Base-by-base conservation (phyloP, 192 early-diverging fungal species). In the Backusella australiensis region DNA sequence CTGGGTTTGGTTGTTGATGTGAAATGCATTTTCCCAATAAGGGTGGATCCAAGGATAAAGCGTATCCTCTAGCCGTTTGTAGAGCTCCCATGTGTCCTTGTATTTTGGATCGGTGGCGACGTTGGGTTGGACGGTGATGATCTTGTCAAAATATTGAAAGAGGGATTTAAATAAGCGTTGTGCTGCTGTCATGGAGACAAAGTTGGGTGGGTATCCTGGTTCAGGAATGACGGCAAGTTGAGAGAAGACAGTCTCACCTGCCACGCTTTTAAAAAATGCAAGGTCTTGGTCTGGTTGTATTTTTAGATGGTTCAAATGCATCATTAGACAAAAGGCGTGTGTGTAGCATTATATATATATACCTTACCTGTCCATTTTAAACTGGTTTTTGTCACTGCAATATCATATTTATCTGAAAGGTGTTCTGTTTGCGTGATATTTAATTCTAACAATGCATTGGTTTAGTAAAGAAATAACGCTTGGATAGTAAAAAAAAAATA, bases 21-120 rank as follows among this genome's bases (percentile, higher is more conserved):
- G 69, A 26, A 80, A 82, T 36, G 68, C 56, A 34, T 72, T 71
- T 32, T 73, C 26, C 52, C 72, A 73, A 5, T 67, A 65, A 8
- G 76, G 70, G 34, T 76, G 71, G 44, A 77, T 66, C 68, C 75
- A 79, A 3, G 75, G 78, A 34, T 76, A 79, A 46, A 77, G 68
- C 12, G 71, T 46, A 0, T 6, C 29, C 26, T 81, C 80, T 11
- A 81, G 36, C 15, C 69, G 42, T 8, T 69, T 35, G 39, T 77
- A 81, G 3, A 77, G 67, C 1, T 77, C 73, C 76, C 76, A 77
- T 19, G 76, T 67, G 34, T 71, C 56, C 6, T 26, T 71, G 32
- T 65, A 71, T 32, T 36, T n/a, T 1, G 75, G 49, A 52, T 71
- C 69, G 44, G 38, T 19, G 14, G 56, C 4, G 35, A n/a, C 21